phyloP scores from a whole-genome alignment of 495 filamentous ascomycete species.

The Neurospora sp. region DNA sequence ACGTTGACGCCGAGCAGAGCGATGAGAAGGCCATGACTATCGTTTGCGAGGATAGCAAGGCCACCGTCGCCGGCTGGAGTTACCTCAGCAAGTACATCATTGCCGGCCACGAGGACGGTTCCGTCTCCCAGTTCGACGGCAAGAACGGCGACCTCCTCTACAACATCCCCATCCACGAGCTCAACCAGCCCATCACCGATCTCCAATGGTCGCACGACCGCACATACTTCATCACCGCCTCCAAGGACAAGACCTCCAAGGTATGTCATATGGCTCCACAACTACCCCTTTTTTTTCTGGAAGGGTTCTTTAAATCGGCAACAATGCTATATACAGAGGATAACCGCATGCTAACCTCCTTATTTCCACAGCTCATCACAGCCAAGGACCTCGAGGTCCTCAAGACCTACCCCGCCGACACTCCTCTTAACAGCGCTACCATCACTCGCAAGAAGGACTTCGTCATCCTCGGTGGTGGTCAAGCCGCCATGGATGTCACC shows the following conservation, averaged over 20 bases:
- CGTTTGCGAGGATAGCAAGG: slow-evolving; percentile 87
- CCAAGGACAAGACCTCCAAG: slow-evolving; percentile 95
- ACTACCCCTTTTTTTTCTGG: not conserved
- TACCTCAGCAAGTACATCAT: slow-evolving; percentile 90
- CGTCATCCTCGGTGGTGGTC: slow-evolving; percentile 92
- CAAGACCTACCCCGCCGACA: slow-evolving; percentile 87
- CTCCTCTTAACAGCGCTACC: slow-evolving; percentile 89
- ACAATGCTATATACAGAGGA: not conserved
- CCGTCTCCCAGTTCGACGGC: slow-evolving; percentile 85
- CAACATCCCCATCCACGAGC: slow-evolving; percentile 72
- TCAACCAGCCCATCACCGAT: slow-evolving; percentile 76
- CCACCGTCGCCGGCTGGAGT: slow-evolving; percentile 93
- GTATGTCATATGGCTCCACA: slow-evolving; percentile 30
- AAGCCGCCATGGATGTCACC: slow-evolving; percentile 99
- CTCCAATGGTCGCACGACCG: slow-evolving; percentile 90
- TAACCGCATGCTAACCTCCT: slow-evolving; percentile 6
- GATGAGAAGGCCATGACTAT: slow-evolving; percentile 75
- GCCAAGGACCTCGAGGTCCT: slow-evolving; percentile 76
- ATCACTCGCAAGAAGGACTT: slow-evolving; percentile 94
- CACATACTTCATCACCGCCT: slow-evolving; percentile 95
- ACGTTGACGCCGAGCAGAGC: slow-evolving; percentile 70
- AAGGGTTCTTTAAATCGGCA: not conserved
- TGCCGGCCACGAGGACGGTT: slow-evolving; percentile 92
- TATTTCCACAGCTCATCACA: slow-evolving; percentile 55
- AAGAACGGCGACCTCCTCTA: slow-evolving; percentile 81